Evolutionary conservation across 2,329 filamentous ascomycete species (phyloP).

Genomic region (Tolypocladium tropicale): DNA sequence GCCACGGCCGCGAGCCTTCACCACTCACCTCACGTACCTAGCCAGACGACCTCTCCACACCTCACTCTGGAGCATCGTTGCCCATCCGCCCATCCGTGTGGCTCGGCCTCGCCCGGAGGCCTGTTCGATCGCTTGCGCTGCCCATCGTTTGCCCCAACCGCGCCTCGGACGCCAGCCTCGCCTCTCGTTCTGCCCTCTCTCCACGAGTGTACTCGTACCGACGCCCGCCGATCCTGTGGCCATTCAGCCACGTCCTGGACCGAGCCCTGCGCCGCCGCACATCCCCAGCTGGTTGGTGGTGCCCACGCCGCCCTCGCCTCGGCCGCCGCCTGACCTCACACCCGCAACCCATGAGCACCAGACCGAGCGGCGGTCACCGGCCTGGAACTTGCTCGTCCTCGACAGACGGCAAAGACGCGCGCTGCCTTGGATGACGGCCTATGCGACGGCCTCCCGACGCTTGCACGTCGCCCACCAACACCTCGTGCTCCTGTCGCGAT

Average conservation of each 20-base stretch:
- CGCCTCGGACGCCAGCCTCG: not conserved
- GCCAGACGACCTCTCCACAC: not conserved
- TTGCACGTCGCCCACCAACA: not conserved
- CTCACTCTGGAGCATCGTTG: not conserved
- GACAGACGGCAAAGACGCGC: not conserved
- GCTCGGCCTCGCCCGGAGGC: not conserved
- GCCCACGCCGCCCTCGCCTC: not conserved
- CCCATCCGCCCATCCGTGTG: not conserved
- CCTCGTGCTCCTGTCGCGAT: slow-evolving; percentile 3
- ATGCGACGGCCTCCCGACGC: not conserved
- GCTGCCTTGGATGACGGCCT: not conserved
- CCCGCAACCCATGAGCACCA: not conserved
- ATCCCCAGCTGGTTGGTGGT: not conserved
- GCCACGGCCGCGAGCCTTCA: no score
- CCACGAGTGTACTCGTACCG: no score
- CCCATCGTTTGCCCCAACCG: not conserved
- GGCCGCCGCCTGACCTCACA: not conserved
- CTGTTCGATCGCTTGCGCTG: not conserved
- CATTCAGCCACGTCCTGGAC: not conserved
- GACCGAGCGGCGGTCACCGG: not conserved
- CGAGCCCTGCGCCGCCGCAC: not conserved
- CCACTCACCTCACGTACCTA: not conserved
- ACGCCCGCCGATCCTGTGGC: not conserved
- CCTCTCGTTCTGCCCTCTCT: not conserved
- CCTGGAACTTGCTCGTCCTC: not conserved